Conservation (phyloP, 2,329 filamentous ascomycete species). For the Arthrobotrys pseudoclavata region DNA sequence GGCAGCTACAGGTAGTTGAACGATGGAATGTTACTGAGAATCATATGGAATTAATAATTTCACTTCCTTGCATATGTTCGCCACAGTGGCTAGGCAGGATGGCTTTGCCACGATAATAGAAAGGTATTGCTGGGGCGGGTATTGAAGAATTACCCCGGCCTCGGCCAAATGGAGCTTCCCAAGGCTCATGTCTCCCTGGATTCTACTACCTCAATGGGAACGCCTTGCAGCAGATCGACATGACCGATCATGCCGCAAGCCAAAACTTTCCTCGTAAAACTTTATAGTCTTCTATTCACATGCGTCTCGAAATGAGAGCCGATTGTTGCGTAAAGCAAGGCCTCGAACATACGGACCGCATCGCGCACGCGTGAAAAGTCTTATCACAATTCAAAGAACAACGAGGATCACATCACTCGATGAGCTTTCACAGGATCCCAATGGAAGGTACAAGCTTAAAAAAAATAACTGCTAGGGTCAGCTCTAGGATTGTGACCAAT, state of each 20-base stretch:
- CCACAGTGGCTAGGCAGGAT: conserved; percentile 30
- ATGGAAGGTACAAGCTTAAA: background rate
- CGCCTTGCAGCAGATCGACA: conserved; percentile 24
- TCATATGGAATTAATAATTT: conserved; percentile 6
- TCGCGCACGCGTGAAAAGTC: conserved; percentile 13
- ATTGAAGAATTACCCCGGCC: background rate
- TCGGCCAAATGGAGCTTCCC: conserved; percentile 7
- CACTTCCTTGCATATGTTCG: background rate
- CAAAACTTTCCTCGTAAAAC: background rate
- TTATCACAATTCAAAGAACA: conserved; percentile 10
- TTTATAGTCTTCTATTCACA: conserved; percentile 11
- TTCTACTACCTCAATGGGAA: conserved; percentile 12
- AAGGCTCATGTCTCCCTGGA: background rate
- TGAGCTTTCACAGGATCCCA: conserved; percentile 11
- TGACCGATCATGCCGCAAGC: conserved; percentile 20
- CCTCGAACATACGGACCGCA: conserved; percentile 4
- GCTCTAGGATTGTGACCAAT: background rate
- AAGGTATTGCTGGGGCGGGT: background rate
- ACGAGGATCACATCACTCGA: conserved; percentile 1
- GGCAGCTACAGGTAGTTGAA: conserved; percentile 3
- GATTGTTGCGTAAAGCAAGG: conserved; percentile 40
- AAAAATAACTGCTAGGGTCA: background rate
- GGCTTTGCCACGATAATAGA: conserved; percentile 11
- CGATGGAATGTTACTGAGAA: conserved; percentile 25
- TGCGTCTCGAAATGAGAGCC: conserved; percentile 32